A percentile compares a stretch with the other conserved stretches of the same genome.
Conservation (phyloP, 257 asterid species). For the Mentha longifolia region DNA sequence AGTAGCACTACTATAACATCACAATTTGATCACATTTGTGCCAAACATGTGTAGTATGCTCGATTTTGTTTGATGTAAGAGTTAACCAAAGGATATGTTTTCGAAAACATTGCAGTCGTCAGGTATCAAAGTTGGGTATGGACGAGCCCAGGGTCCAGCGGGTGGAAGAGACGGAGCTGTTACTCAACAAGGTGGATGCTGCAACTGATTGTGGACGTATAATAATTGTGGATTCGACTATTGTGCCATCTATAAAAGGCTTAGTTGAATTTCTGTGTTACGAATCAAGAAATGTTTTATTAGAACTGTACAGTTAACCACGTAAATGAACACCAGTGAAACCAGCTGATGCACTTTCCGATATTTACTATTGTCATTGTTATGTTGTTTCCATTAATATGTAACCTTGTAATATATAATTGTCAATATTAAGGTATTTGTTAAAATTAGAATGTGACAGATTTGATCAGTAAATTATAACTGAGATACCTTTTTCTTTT, state of each 20-base stretch:
- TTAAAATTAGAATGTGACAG: neutral
- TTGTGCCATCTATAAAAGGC: slow-evolving; percentile 11
- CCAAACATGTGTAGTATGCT: neutral
- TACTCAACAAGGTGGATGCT: slow-evolving; percentile 70
- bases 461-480: no score
- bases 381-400: slow-evolving; percentile 1
- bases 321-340: slow-evolving; percentile 29
- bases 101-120: slow-evolving; percentile 54
- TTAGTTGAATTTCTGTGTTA: slow-evolving; percentile 21
- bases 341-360: slow-evolving; percentile 21
- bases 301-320: slow-evolving; percentile 42
- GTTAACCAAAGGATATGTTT: neutral
- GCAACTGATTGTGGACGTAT: slow-evolving; percentile 44
- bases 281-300: neutral
- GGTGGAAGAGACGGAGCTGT: slow-evolving; percentile 70
- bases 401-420: neutral
- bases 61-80: neutral
- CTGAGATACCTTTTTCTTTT: no score
- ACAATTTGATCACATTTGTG: neutral
- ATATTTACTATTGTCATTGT: neutral
- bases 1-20: neutral
- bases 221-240: slow-evolving; percentile 10
- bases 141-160: slow-evolving; percentile 59
- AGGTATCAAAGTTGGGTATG: slow-evolving; percentile 78
- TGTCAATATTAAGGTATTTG: neutral